Evolutionary conservation across 2,329 filamentous ascomycete species (phyloP).

Genomic region (Lasiodiplodia citricola): DNA sequence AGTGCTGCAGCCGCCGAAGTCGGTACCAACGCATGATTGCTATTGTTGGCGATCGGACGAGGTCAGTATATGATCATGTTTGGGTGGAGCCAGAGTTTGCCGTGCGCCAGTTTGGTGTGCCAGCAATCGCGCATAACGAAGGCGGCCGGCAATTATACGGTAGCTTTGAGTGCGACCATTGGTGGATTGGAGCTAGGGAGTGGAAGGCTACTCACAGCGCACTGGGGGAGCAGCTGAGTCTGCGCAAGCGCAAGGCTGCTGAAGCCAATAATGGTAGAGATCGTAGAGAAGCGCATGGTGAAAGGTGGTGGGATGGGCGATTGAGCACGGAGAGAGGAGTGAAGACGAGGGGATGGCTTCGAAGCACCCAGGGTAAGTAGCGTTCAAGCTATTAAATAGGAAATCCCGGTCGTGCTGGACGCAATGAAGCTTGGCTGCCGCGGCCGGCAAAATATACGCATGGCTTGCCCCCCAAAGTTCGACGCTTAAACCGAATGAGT

Average conservation of each 20-base stretch:
- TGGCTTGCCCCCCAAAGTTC: neutral
- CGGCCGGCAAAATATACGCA: slow-evolving; percentile 12
- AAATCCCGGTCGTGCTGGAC: neutral
- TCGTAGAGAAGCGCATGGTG: slow-evolving; percentile 35
- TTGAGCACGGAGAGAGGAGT: neutral
- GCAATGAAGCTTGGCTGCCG: neutral
- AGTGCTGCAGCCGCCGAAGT: slow-evolving; percentile 44
- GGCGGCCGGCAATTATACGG: neutral
- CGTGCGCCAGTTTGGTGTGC: neutral
- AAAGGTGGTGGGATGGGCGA: neutral
- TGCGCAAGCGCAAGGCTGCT: slow-evolving; percentile 35
- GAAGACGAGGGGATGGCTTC: neutral
- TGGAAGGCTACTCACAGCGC: slow-evolving; percentile 34
- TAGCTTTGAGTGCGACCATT: neutral
- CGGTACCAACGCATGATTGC: slow-evolving; percentile 44
- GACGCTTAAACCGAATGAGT: slow-evolving; percentile 13
- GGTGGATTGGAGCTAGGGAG: neutral
- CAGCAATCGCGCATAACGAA: neutral
- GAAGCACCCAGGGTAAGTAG: neutral
- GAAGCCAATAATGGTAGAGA: slow-evolving; percentile 32
- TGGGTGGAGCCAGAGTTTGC: neutral
- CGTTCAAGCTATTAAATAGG: slow-evolving; percentile 11
- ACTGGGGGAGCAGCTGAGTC: slow-evolving; percentile 33
- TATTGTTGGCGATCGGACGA: slow-evolving; percentile 22
- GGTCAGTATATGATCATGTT: slow-evolving; percentile 17